Evolutionary conservation across 2,329 filamentous ascomycete species (phyloP).

Genomic region (Leptographium procerum): DNA sequence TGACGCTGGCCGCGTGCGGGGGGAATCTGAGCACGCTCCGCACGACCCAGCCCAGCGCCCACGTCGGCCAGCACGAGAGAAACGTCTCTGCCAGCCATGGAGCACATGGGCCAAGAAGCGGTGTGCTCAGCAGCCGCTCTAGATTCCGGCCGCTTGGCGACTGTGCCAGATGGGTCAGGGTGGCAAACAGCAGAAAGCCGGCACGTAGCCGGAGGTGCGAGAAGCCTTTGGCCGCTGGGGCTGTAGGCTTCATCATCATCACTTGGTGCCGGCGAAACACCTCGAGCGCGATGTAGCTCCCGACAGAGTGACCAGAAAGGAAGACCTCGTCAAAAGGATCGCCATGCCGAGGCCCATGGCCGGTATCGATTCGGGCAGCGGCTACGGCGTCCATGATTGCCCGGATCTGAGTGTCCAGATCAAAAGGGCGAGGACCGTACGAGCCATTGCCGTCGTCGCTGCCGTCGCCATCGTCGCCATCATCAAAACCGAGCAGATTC

Average conservation of each 20-base stretch:
- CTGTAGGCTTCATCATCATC: background rate
- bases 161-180: conserved; percentile 57
- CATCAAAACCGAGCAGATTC: conserved; percentile 47
- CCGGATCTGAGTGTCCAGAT: conserved; percentile 42
- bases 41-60: conserved; percentile 31
- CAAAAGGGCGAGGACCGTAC: conserved; percentile 29
- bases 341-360: conserved; percentile 19
- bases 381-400: conserved; percentile 28
- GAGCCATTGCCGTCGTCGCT: conserved; percentile 26
- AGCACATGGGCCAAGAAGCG: conserved; percentile 28
- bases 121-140: conserved; percentile 28
- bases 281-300: conserved; percentile 60
- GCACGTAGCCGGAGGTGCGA: conserved; percentile 28
- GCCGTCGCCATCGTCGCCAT: conserved; percentile 38
- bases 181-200: conserved; percentile 61
- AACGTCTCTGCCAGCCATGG: conserved; percentile 29
- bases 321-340: conserved; percentile 46
- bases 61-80: conserved; percentile 29
- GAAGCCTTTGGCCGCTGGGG: background rate
- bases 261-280: conserved; percentile 45
- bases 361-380: conserved; percentile 14
- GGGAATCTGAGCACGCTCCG: conserved; percentile 32
- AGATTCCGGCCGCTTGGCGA: conserved; percentile 49
- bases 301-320: conserved; percentile 64
- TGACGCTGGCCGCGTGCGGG: conserved; percentile 34